Percentiles rank a stretch among this genome's conserved stretches.
phyloP scores from a whole-genome alignment of 495 filamentous ascomycete species.

The Trichoderma virens region DNA sequence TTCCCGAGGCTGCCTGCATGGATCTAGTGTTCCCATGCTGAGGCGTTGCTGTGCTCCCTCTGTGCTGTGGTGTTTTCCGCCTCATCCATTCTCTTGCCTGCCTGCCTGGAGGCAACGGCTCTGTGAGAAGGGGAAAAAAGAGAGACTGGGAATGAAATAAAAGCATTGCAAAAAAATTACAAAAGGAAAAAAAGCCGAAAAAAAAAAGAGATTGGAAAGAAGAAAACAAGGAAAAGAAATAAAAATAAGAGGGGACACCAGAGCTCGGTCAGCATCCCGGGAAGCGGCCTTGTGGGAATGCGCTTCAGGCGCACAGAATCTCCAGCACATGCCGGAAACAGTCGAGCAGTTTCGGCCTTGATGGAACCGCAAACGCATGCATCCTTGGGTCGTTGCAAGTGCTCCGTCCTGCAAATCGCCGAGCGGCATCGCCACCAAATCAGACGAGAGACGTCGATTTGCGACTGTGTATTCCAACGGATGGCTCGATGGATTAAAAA shows the following conservation, averaged over 20 bases:
- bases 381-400: not conserved
- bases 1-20: conserved; percentile 9
- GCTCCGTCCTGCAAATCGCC: conserved; percentile 2
- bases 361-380: not conserved
- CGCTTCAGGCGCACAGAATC: not conserved
- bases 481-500: not conserved
- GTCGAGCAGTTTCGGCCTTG: not conserved
- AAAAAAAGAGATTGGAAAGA: not conserved
- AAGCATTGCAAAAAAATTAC: too few relatives aligned
- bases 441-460: not conserved
- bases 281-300: not conserved
- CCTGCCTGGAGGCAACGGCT: not conserved
- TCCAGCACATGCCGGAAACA: not conserved
- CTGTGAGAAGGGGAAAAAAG: not conserved
- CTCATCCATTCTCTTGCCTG: not conserved
- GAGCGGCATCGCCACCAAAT: not conserved
- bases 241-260: not conserved
- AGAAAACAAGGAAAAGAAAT: not conserved
- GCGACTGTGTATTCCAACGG: not conserved
- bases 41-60: conserved; percentile 2
- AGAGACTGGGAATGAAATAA: too few relatives aligned
- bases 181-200: too few relatives aligned
- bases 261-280: not conserved
- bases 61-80: not conserved
- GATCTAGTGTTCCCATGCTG: conserved; percentile 9